Evolutionary conservation across 148 eudicot genomes (phyloP).

Genomic region (Rhododendron molle): DNA sequence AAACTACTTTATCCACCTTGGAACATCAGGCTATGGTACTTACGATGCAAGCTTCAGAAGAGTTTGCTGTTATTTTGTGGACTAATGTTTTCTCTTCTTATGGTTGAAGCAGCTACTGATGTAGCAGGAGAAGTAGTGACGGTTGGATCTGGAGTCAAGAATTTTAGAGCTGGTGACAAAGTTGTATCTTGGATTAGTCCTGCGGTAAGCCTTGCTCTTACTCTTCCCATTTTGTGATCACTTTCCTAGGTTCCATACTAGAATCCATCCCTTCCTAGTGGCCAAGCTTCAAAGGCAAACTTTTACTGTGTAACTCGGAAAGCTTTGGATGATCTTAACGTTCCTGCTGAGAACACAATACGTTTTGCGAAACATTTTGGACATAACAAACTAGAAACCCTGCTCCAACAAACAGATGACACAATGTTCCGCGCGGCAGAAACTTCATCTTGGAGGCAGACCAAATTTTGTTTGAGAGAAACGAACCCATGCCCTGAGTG

Average conservation of each 20-base stretch:
- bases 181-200: slow-evolving; percentile 45
- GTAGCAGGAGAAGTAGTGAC: slow-evolving; percentile 80
- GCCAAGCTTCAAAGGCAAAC: not conserved
- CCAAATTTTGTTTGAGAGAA: not conserved
- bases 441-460: not conserved
- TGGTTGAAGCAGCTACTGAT: slow-evolving; percentile 47
- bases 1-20: no score
- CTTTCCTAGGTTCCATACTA: no score
- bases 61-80: not conserved
- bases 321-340: not conserved
- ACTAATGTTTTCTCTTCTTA: slow-evolving; percentile 9
- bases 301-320: not conserved
- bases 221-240: no score
- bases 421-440: not conserved
- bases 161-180: slow-evolving; percentile 67
- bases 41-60: not conserved
- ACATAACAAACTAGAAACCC: not conserved
- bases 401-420: not conserved
- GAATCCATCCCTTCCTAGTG: not conserved
- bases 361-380: not conserved
- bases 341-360: not conserved
- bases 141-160: slow-evolving; percentile 55
- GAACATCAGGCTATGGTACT: not conserved
- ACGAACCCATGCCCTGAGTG: no score
- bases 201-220: slow-evolving; percentile 27